These are phyloP conservation scores for Fraxinus nigra DNA, from an alignment of 305 asterid species.

Conservation along the genomic window DNA sequence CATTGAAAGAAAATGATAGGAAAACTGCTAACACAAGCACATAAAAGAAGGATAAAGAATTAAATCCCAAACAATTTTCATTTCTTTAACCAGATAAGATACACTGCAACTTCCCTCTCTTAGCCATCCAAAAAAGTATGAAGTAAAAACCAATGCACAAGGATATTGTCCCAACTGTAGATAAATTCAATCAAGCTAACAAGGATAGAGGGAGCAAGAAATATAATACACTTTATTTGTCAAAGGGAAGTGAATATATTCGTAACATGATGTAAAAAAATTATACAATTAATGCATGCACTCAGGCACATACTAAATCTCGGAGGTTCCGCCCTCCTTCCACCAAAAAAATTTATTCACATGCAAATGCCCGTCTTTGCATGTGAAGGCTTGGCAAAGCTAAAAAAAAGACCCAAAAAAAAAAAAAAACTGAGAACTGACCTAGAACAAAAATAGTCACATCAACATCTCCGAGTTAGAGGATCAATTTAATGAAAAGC, in stretches of 20 bases:
- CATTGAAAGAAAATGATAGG: neutral
- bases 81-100: neutral
- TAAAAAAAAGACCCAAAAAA: too few relatives aligned
- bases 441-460: neutral
- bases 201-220: neutral
- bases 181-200: neutral
- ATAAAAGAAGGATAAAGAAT: constrained; percentile 1
- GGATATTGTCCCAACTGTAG: neutral
- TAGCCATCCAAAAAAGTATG: neutral
- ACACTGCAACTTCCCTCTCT: neutral
- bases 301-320: neutral
- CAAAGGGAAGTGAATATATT: neutral
- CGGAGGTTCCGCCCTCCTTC: too few relatives aligned
- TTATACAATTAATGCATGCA: neutral
- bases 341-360: too few relatives aligned
- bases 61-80: neutral
- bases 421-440: neutral
- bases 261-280: neutral
- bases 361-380: too few relatives aligned
- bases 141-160: neutral
- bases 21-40: constrained; percentile 5
- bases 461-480: neutral
- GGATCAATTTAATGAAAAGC: neutral
- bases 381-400: too few relatives aligned
- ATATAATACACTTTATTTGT: neutral